A percentile compares a stretch with the other conserved stretches of the same genome.
These are phyloP conservation scores for Pelomyxa schiedti DNA, from an alignment of 78 protist species.

Conservation along the genomic window DNA sequence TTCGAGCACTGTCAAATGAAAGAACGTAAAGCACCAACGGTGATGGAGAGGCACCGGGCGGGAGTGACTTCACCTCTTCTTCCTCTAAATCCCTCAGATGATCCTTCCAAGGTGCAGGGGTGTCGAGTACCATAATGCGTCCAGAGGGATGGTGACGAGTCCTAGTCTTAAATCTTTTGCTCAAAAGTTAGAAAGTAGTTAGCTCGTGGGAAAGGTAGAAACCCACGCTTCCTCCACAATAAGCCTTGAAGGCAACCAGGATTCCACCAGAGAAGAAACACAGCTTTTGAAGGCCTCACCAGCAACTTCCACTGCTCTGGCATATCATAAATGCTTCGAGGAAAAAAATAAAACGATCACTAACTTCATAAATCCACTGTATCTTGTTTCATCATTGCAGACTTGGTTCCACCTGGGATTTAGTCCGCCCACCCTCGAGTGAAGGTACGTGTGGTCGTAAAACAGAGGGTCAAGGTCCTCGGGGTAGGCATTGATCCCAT, in stretches of 20 bases:
- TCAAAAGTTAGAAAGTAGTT: too few species aligned
- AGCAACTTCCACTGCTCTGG: not conserved
- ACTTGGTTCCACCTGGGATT: not conserved
- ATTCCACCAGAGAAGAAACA: not conserved
- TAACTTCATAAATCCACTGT: too few species aligned
- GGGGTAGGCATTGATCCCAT: not conserved
- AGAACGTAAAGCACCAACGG: not conserved
- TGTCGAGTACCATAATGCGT: not conserved
- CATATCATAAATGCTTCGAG: not conserved
- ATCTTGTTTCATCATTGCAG: not conserved
- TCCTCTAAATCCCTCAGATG: not conserved
- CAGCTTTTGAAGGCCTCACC: not conserved
- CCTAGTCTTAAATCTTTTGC: not conserved
- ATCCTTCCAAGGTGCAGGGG: not conserved
- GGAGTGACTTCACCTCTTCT: too few species aligned
- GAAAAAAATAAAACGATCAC: not conserved
- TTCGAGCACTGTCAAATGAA: not conserved
- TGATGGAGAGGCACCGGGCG: not conserved
- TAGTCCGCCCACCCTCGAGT: not conserved
- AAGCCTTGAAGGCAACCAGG: not conserved
- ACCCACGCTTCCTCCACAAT: not conserved
- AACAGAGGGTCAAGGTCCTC: not conserved
- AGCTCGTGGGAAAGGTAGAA: too few species aligned
- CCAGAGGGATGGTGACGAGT: not conserved
- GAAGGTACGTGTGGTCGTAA: not conserved